phyloP scores from a whole-genome alignment of 495 filamentous ascomycete genomes.

The Pyronema omphalodes region DNA sequence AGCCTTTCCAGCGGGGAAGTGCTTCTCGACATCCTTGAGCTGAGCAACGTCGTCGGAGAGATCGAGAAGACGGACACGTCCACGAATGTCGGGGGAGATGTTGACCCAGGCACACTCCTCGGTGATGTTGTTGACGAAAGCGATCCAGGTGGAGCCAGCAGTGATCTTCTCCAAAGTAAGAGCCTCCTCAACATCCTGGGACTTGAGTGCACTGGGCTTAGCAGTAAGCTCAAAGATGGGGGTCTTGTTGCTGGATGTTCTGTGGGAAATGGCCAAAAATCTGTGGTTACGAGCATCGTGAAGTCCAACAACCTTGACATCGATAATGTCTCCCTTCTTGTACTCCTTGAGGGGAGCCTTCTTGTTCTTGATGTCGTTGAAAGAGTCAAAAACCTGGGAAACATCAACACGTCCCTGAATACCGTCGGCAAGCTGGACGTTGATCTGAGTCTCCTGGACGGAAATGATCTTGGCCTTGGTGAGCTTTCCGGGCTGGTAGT shows the following conservation, averaged over 20 bases:
- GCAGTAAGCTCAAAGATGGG: slow-evolving; percentile 80
- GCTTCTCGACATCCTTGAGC: slow-evolving; percentile 53
- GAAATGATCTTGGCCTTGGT: slow-evolving; percentile 63
- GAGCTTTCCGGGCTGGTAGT: slow-evolving; percentile 53
- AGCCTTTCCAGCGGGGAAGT: slow-evolving; percentile 77
- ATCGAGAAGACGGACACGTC: slow-evolving; percentile 61
- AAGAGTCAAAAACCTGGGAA: slow-evolving; percentile 71
- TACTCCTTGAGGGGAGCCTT: slow-evolving; percentile 61
- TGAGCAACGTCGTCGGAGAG: slow-evolving; percentile 67
- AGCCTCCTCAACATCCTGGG: slow-evolving; percentile 26
- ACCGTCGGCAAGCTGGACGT: slow-evolving; percentile 75
- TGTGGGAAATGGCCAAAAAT: slow-evolving; percentile 80
- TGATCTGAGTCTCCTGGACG: slow-evolving; percentile 75
- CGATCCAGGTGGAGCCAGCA: slow-evolving; percentile 49
- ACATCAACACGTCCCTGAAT: slow-evolving; percentile 80
- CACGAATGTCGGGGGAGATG: slow-evolving; percentile 75
- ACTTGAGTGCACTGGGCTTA: slow-evolving; percentile 44
- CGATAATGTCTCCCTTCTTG: slow-evolving; percentile 46
- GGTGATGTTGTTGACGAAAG: slow-evolving; percentile 74
- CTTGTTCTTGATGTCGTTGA: slow-evolving; percentile 65
- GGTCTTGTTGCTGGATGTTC: slow-evolving; percentile 40
- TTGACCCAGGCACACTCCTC: slow-evolving; percentile 72
- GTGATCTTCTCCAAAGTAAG: slow-evolving; percentile 58
- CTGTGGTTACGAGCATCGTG: slow-evolving; percentile 81
- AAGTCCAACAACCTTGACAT: slow-evolving; percentile 63